phyloP scores from a whole-genome alignment of 495 filamentous ascomycete species.

The Hyphodiscus hymeniophilus region DNA sequence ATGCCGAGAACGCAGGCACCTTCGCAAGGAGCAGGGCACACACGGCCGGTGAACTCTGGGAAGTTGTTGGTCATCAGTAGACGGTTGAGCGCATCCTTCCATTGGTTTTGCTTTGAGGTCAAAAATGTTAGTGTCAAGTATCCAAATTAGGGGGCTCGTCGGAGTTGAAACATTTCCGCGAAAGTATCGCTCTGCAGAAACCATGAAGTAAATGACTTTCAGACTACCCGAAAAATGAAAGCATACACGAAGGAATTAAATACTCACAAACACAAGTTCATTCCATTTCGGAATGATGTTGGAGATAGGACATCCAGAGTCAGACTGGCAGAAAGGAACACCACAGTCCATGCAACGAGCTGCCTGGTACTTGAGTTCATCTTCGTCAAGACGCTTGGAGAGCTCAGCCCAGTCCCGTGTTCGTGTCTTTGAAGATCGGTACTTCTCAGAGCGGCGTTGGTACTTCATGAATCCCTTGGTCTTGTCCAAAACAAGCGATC shows the following conservation, averaged over 20 bases:
- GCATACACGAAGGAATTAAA: no score
- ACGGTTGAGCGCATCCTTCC: constrained; percentile 91
- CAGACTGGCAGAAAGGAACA: constrained; percentile 98
- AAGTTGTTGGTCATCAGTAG: constrained; percentile 99
- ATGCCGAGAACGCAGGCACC: constrained; percentile 97
- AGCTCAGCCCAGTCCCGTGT: constrained; percentile 95
- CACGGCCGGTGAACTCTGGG: constrained; percentile 97
- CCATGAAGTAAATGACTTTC: no score
- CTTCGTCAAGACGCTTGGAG: constrained; percentile 80
- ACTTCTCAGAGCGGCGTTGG: constrained; percentile 88
- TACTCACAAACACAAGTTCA: constrained; percentile 87
- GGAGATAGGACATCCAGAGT: constrained; percentile 94
- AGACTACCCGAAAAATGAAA: no score
- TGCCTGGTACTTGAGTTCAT: constrained; percentile 97
- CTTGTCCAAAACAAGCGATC: constrained; percentile 92
- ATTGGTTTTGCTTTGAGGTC: constrained; percentile 86
- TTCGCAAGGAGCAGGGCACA: constrained; percentile 96
- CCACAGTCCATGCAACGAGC: constrained; percentile 99
- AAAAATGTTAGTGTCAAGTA: no score
- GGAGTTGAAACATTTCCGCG: no score
- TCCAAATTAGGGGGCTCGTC: no score
- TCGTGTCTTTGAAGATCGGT: constrained; percentile 77
- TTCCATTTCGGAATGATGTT: constrained; percentile 99
- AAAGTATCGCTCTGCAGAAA: no score
- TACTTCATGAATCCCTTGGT: constrained; percentile 99